Percentiles rank a stretch among this genome's conserved stretches.
These are phyloP conservation scores for Pseudogymnoascus sp. DNA, from an alignment of 2,329 filamentous ascomycete genomes.

Conservation along the genomic window DNA sequence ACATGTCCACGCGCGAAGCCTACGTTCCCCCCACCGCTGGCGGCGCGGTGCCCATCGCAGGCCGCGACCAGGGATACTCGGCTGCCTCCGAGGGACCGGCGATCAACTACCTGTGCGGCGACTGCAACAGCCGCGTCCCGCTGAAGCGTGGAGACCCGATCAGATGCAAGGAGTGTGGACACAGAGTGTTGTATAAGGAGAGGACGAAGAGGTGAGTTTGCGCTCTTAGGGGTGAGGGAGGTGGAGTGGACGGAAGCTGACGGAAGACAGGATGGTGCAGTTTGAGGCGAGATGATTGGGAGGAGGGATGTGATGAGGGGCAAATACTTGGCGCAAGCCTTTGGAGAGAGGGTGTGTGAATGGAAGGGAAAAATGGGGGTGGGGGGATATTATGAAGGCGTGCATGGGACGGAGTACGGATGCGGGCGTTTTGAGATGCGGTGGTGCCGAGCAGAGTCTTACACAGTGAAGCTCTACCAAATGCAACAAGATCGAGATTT, in stretches of 20 bases:
- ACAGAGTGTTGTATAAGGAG: constrained; percentile 95
- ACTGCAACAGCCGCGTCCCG: constrained; percentile 71
- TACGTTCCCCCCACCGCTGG: constrained; percentile 62
- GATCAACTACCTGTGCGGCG: constrained; percentile 70
- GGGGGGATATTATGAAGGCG: background rate
- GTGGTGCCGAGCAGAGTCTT: background rate
- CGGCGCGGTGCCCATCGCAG: constrained; percentile 29
- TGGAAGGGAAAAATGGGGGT: background rate
- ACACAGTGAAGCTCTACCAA: constrained; percentile 1
- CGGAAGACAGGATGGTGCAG: constrained; percentile 74
- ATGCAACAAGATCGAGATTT: background rate
- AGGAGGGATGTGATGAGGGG: constrained; percentile 5
- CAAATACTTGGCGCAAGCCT: background rate
- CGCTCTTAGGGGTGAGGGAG: too few relatives aligned
- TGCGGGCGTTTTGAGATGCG: background rate
- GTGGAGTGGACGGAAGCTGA: background rate
- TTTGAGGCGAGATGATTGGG: constrained; percentile 81
- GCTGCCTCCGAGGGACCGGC: constrained; percentile 43
- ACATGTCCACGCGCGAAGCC: constrained; percentile 64
- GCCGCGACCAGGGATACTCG: constrained; percentile 23
- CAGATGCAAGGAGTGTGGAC: constrained; percentile 85
- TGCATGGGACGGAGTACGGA: constrained; percentile 8
- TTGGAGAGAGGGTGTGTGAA: background rate
- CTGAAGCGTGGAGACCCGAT: constrained; percentile 74
- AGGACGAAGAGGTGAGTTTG: constrained; percentile 79